Conservation (phyloP, 768 basidiomycete genomes). For the Pleurotus salmoneostramineus region DNA sequence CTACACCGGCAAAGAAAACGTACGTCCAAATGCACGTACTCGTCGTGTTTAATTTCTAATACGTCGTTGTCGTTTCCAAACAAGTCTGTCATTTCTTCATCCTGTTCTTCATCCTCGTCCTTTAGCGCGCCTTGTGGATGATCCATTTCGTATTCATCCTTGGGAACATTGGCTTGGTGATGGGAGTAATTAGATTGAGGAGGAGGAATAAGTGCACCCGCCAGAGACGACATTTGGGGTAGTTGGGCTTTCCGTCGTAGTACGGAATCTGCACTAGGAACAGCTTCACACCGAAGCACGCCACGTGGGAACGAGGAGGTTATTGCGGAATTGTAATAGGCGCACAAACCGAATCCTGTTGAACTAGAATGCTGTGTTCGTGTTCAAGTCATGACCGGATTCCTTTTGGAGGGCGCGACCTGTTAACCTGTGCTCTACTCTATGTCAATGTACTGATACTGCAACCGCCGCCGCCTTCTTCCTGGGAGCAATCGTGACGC, state of each 20-base stretch:
- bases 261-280: background rate
- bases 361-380: too few relatives aligned
- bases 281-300: background rate
- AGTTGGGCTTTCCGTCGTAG: background rate
- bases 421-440: too few relatives aligned
- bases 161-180: background rate
- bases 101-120: slow-evolving; percentile 26
- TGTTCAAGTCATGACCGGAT: too few relatives aligned
- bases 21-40: slow-evolving; percentile 26
- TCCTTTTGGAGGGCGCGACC: background rate
- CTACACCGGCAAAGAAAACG: too few relatives aligned
- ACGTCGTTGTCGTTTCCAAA: slow-evolving; percentile 71
- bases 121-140: slow-evolving; percentile 19
- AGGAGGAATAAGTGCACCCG: slow-evolving; percentile 46
- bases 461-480: too few relatives aligned
- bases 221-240: slow-evolving; percentile 52
- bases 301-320: background rate
- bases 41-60: slow-evolving; percentile 43
- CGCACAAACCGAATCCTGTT: too few relatives aligned
- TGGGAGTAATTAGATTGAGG: background rate
- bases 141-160: slow-evolving; percentile 40
- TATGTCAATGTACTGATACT: too few relatives aligned
- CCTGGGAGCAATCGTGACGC: too few relatives aligned
- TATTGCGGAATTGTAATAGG: background rate
- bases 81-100: slow-evolving; percentile 72